A percentile compares a stretch with the other conserved stretches of the same genome.
Conservation (phyloP, 106 monocot species). For the Acanthochlamys bracteata region DNA sequence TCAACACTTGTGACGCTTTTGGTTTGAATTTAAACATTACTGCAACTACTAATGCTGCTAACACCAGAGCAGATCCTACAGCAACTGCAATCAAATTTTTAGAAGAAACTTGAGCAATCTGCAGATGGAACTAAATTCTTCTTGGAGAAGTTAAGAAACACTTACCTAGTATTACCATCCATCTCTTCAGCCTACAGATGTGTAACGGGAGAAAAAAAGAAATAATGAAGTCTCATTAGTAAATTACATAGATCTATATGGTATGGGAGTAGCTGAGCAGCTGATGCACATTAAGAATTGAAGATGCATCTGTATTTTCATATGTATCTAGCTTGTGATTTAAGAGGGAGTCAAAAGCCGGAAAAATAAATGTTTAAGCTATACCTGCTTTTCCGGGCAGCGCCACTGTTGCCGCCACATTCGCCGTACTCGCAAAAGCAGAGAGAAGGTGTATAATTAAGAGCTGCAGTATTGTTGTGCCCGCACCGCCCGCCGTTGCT, state of each 20-base stretch:
- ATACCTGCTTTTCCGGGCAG: background rate
- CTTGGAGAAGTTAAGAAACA: background rate
- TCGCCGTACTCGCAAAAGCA: background rate
- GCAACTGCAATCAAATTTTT: background rate
- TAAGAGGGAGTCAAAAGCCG: too few species aligned
- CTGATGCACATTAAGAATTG: too few species aligned
- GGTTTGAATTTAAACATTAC: background rate
- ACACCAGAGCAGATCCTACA: background rate
- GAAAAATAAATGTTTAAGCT: background rate
- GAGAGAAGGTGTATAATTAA: background rate
- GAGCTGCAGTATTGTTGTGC: background rate
- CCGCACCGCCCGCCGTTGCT: conserved; percentile 2
- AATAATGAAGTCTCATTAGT: too few species aligned
- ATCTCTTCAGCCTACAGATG: background rate
- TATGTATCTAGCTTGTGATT: too few species aligned
- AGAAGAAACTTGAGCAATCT: background rate
- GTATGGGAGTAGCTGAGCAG: too few species aligned
- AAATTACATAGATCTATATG: too few species aligned
- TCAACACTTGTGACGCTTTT: background rate
- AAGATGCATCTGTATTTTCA: too few species aligned
- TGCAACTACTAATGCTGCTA: background rate
- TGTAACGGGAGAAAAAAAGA: too few species aligned
- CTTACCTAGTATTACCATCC: background rate
- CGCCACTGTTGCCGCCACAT: background rate
- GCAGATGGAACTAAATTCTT: background rate